A percentile compares a stretch with the other conserved stretches of the same genome.
phyloP scores from a whole-genome alignment of 139 green algal genomes.

The Chlamydomonas sp. region DNA sequence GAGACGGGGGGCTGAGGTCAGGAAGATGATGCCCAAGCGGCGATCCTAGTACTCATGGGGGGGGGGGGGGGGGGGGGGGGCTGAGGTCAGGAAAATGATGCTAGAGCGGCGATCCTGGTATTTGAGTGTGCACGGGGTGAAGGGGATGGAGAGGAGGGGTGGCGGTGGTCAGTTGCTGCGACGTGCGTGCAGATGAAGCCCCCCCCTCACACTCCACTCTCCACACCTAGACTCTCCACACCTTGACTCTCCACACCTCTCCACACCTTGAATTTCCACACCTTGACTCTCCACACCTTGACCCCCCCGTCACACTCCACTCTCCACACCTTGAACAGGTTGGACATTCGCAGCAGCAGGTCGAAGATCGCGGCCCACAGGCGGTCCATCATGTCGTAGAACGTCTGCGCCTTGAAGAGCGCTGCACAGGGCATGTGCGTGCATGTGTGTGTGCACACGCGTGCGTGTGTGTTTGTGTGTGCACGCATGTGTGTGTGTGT shows the following conservation, averaged over 20 bases:
- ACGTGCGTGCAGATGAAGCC: too few relatives aligned
- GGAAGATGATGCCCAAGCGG: constrained; percentile 75
- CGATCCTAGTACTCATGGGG: too few relatives aligned
- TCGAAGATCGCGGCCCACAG: constrained; percentile 48
- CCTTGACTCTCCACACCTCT: background rate
- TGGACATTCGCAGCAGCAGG: constrained; percentile 52
- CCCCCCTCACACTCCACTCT: background rate
- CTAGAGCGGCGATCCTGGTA: too few relatives aligned
- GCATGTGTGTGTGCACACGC: background rate
- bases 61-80: too few relatives aligned
- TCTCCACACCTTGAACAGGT: constrained; percentile 34
- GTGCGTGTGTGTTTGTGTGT: too few relatives aligned
- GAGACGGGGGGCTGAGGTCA: too few relatives aligned
- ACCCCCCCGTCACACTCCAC: background rate
- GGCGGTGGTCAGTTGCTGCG: too few relatives aligned
- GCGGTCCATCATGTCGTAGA: constrained; percentile 48
- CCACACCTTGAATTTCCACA: background rate
- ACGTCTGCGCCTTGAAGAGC: constrained; percentile 46
- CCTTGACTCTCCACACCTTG: background rate
- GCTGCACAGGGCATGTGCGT: constrained; percentile 20
- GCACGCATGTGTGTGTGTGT: too few relatives aligned
- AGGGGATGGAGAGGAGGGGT: too few relatives aligned
- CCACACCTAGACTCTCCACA: background rate
- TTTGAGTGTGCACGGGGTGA: too few relatives aligned
- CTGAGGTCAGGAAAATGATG: constrained; percentile 94